A percentile compares a stretch with the other conserved stretches of the same genome.
Conservation (phyloP, 225 moss, liverwort and hornwort species). For the Physcomitrium patens region DNA sequence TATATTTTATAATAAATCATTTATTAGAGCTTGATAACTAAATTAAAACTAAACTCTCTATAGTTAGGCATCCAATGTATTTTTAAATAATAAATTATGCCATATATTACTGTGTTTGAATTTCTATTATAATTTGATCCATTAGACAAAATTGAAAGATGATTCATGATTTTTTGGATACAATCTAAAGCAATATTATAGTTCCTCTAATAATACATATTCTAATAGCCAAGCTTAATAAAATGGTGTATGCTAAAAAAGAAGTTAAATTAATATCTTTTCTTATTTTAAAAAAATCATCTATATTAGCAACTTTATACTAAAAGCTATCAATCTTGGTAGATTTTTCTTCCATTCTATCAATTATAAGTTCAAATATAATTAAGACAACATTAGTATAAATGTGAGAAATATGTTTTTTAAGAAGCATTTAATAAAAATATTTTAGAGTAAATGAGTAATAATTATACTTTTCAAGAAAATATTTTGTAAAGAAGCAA, state of each 20-base stretch:
- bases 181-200: slow-evolving; percentile 28
- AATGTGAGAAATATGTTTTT: neutral
- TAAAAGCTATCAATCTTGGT: slow-evolving; percentile 36
- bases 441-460: neutral
- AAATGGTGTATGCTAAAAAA: slow-evolving; percentile 53
- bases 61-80: no score
- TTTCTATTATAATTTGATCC: no score
- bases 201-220: slow-evolving; percentile 32
- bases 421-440: neutral
- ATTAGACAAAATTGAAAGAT: neutral
- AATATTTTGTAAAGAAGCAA: neutral
- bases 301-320: slow-evolving; percentile 42
- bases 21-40: no score
- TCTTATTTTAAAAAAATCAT: slow-evolving; percentile 35
- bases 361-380: slow-evolving; percentile 18
- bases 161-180: neutral
- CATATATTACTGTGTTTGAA: no score
- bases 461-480: neutral
- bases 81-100: no score
- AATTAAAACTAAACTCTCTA: no score
- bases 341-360: slow-evolving; percentile 12
- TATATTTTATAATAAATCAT: no score
- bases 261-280: slow-evolving; percentile 38
- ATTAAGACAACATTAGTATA: neutral
- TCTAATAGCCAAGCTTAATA: slow-evolving; percentile 32